phyloP scores from a whole-genome alignment of 2,329 filamentous ascomycete species.

The Thielaviopsis ethacetica region DNA sequence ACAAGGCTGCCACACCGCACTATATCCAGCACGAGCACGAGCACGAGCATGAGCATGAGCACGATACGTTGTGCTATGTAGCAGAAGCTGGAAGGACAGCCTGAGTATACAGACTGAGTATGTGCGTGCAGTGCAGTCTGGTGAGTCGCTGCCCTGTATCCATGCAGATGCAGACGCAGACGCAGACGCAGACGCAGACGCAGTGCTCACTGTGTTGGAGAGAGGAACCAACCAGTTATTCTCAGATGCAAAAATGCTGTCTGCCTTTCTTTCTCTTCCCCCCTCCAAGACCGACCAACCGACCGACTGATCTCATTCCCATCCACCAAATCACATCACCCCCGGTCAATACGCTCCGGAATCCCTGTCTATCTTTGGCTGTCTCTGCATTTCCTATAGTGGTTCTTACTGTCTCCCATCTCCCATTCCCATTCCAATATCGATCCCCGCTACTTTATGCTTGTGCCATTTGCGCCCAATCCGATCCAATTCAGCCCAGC shows the following conservation, averaged over 20 bases:
- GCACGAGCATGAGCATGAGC: too few species aligned
- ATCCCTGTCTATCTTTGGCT: neutral
- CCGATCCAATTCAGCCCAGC: neutral
- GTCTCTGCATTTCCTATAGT: neutral
- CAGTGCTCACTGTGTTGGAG: too few species aligned
- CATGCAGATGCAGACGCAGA: neutral
- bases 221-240: neutral
- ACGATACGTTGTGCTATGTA: neutral
- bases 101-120: neutral
- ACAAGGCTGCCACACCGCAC: neutral
- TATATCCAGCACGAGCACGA: neutral
- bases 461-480: conserved; percentile 8
- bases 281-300: neutral
- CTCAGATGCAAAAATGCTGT: neutral
- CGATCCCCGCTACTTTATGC: neutral
- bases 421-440: neutral
- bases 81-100: neutral
- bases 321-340: neutral
- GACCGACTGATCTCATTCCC: neutral
- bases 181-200: neutral
- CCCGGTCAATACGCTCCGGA: neutral
- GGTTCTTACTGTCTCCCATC: neutral
- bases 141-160: neutral
- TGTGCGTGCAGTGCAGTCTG: neutral
- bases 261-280: too few species aligned